phyloP scores from a whole-genome alignment of 257 asterid genomes.

The Solanum commersonii region DNA sequence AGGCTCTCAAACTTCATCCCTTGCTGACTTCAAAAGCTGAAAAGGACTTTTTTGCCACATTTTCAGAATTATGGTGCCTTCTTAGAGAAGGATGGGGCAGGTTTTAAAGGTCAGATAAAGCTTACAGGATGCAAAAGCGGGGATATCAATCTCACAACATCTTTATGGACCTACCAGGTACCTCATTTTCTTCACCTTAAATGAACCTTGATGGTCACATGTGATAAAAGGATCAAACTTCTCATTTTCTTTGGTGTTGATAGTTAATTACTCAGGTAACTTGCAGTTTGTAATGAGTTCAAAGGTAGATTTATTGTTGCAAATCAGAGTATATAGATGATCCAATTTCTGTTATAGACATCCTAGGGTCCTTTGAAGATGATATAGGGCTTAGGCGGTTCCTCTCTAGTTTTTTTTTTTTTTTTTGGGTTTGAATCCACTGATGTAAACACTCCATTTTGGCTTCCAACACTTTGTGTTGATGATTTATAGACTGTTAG shows the following conservation, averaged over 20 bases:
- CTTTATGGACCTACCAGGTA: constrained; percentile 82
- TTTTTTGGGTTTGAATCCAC: background rate
- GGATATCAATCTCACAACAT: constrained; percentile 52
- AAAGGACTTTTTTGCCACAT: constrained; percentile 7
- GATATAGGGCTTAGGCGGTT: background rate
- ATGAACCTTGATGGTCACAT: background rate
- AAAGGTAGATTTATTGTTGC: background rate
- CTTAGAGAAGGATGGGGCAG: constrained; percentile 95
- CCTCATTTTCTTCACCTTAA: background rate
- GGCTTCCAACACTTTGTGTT: background rate
- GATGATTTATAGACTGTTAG: background rate
- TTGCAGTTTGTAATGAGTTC: background rate
- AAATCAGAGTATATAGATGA: background rate
- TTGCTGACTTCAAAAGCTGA: background rate
- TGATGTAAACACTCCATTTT: background rate
- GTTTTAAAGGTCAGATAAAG: constrained; percentile 70
- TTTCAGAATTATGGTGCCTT: constrained; percentile 89
- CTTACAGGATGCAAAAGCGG: constrained; percentile 61
- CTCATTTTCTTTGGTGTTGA: background rate
- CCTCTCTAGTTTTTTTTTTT: background rate
- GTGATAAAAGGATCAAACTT: background rate
- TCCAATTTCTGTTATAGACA: background rate
- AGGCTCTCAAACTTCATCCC: background rate
- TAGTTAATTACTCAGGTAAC: background rate
- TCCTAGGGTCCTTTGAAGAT: background rate